Conservation (phyloP, 1,284 basidiomycete species). For the Apiotrichum porosum region DNA sequence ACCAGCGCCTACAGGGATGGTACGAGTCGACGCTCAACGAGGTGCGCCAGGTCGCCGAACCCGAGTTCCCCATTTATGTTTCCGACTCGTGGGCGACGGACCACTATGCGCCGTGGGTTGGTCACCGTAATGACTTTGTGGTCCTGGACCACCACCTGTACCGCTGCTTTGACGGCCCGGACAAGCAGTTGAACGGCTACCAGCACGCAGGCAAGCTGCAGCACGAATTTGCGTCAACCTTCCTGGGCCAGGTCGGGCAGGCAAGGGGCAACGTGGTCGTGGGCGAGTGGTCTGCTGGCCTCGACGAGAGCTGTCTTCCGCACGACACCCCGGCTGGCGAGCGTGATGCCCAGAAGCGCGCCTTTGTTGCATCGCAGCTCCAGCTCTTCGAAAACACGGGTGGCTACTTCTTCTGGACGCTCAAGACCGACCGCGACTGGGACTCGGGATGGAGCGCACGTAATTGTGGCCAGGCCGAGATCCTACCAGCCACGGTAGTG, state of each 20-base stretch:
- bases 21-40: constrained; percentile 60
- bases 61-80: constrained; percentile 64
- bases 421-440: constrained; percentile 65
- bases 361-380: constrained; percentile 64
- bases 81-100: constrained; percentile 73
- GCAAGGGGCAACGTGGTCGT: constrained; percentile 62
- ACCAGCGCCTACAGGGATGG: constrained; percentile 58
- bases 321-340: constrained; percentile 51
- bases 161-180: constrained; percentile 57
- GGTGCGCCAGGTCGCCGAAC: constrained; percentile 55
- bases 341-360: constrained; percentile 53
- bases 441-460: constrained; percentile 74
- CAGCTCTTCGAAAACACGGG: constrained; percentile 64
- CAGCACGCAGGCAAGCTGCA: constrained; percentile 54
- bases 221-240: constrained; percentile 19
- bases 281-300: constrained; percentile 78
- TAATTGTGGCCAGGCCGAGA: constrained; percentile 62
- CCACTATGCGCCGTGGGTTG: constrained; percentile 60
- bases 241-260: constrained; percentile 14
- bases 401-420: constrained; percentile 87
- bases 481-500: constrained; percentile 58
- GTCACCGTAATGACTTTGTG: constrained; percentile 51
- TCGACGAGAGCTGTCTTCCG: constrained; percentile 63
- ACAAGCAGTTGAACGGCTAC: constrained; percentile 57
- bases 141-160: constrained; percentile 82